A percentile compares a stretch with the other conserved stretches of the same genome.
phyloP scores from a whole-genome alignment of 441 rosid species.

The Capsella rubella region DNA sequence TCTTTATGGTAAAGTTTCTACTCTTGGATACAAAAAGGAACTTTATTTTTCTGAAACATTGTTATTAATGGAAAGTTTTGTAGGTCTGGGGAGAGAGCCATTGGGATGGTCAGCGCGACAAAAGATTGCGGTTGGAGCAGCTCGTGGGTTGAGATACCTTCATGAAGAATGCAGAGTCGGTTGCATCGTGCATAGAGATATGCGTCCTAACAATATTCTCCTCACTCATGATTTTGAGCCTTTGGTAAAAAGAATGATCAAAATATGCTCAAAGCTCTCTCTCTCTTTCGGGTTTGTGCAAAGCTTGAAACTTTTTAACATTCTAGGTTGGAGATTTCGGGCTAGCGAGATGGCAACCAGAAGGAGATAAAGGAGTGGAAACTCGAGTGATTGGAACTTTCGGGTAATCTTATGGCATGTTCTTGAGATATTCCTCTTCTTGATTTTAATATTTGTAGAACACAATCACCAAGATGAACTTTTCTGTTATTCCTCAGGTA shows the following conservation, averaged over 20 bases:
- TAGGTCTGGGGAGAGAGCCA: constrained; percentile 55
- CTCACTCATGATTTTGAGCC: constrained; percentile 81
- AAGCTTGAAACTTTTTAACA: constrained; percentile 13
- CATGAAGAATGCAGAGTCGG: constrained; percentile 90
- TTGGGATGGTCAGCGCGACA: constrained; percentile 69
- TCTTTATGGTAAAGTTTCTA: constrained; percentile 61
- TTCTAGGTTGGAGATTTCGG: constrained; percentile 79
- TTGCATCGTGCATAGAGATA: constrained; percentile 77
- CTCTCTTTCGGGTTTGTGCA: background rate
- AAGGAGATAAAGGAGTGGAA: constrained; percentile 75
- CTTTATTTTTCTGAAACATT: background rate
- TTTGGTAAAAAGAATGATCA: constrained; percentile 45
- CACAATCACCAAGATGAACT: constrained; percentile 1
- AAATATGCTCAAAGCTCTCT: constrained; percentile 26
- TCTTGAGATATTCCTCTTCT: constrained; percentile 7
- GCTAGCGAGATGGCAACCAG: constrained; percentile 83
- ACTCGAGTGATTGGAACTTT: constrained; percentile 77
- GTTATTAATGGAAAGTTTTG: constrained; percentile 25
- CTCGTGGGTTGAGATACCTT: constrained; percentile 78
- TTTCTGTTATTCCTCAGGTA: constrained; percentile 49
- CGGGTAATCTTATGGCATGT: constrained; percentile 48
- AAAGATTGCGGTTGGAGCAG: constrained; percentile 80
- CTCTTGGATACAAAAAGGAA: constrained; percentile 9
- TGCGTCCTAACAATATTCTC: constrained; percentile 80
- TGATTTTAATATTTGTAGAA: constrained; percentile 3